Percentiles rank a stretch among this genome's conserved stretches.
Conservation (phyloP, 1,139 yeast genomes). For the Yamadazyma membranifaciens region DNA sequence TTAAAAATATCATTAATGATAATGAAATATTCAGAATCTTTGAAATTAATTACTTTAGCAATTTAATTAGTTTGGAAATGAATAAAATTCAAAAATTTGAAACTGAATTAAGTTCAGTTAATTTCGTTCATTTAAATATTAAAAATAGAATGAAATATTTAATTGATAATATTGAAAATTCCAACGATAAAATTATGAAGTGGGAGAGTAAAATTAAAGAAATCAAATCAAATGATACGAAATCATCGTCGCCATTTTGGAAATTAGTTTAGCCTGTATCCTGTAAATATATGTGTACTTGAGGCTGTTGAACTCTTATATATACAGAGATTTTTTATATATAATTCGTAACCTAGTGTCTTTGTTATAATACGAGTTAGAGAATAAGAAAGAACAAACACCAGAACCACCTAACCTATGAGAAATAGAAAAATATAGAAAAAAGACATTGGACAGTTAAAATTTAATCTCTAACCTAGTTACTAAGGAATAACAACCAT, state of each 20-base stretch:
- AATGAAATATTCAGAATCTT: slow-evolving; percentile 54
- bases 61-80: slow-evolving; percentile 59
- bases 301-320: too few relatives aligned
- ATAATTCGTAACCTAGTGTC: too few relatives aligned
- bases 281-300: too few relatives aligned
- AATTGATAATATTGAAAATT: slow-evolving; percentile 58
- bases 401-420: too few relatives aligned
- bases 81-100: slow-evolving; percentile 64
- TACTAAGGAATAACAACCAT: too few relatives aligned
- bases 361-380: too few relatives aligned
- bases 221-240: slow-evolving; percentile 7
- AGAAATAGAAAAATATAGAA: too few relatives aligned
- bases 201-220: slow-evolving; percentile 32
- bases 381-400: too few relatives aligned
- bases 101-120: slow-evolving; percentile 62
- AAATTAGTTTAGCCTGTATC: neutral
- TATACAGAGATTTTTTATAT: too few relatives aligned
- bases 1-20: slow-evolving; percentile 61
- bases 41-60: slow-evolving; percentile 60
- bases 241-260: slow-evolving; percentile 1
- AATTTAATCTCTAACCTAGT: too few relatives aligned
- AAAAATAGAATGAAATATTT: slow-evolving; percentile 64
- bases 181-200: slow-evolving; percentile 48
- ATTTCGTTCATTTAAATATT: slow-evolving; percentile 44
- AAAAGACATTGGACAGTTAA: too few relatives aligned